Base-by-base conservation (phyloP, 805 yeast species). In the Zygotorulaspora danielsina region DNA sequence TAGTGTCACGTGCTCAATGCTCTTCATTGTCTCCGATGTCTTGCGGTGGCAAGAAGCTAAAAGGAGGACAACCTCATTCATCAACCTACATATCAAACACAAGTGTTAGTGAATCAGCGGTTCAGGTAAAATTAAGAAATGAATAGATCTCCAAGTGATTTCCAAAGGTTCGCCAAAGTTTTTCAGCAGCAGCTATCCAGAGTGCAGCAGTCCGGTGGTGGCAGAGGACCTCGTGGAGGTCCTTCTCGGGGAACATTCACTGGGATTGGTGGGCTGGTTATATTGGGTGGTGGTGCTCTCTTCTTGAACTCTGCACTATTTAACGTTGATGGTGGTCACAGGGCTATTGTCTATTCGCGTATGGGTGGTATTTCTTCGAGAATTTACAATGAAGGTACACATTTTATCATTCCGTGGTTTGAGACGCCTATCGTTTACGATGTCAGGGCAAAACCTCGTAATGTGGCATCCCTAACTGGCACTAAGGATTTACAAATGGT, bases 401-500 rank as follows among this genome's bases (percentile, higher is more conserved):
- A 93, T 67, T 71, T 93, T 52, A 81, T 87, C 35, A 70, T 90
- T 49, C 98, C 98, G 28, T 89, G 97, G 89, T 66, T 93, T 39
- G 97, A 93, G 65, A 83, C 86, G 35, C 96, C 98, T 28, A 73
- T 88, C 35, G 77, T 88, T 37, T 93, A 84, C 65, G 97, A 93
- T 61, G 95, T 93, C 44, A 79, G 98, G 57, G 97, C 98, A 33
- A 90, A 87, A 63, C 98, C 98, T 44, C 80, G 97, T 67, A 88
- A 88, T 53, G 94, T 93, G 45, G 85, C 97, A 10, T 86, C 96
- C 18, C 75, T 94, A 56, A 93, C 98, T 1, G 98, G 98, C 50
- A 93, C 98, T 16, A 93, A 93, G 69, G 98, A 93, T 67, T 75
- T 93, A 61, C 98, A 93, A 70, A 93, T 93, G 98, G 98, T 93